Conservation (phyloP, 2,329 filamentous ascomycete species). For the Pyrenophora seminiperda region DNA sequence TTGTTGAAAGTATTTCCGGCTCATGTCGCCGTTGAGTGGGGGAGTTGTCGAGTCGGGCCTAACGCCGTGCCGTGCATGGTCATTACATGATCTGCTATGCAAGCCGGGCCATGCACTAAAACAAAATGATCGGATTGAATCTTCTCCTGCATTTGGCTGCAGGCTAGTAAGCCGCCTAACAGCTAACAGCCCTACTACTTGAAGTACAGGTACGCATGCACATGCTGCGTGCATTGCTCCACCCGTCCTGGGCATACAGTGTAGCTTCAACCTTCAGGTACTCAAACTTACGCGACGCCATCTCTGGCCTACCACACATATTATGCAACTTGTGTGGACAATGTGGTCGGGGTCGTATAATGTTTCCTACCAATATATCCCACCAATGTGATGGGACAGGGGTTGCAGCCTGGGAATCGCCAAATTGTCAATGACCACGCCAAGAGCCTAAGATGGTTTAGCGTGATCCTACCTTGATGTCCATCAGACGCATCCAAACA, state of each 20-base stretch:
- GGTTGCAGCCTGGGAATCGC: neutral
- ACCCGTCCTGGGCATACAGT: neutral
- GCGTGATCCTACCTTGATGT: slow-evolving; percentile 3
- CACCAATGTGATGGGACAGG: too few species aligned
- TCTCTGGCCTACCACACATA: neutral
- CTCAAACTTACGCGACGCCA: neutral
- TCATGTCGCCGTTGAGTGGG: slow-evolving; percentile 3
- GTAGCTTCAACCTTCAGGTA: too few species aligned
- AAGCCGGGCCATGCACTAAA: neutral
- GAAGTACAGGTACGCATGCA: neutral
- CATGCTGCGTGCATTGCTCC: neutral
- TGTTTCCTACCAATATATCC: too few species aligned
- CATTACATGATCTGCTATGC: neutral
- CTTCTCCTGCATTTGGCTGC: slow-evolving; percentile 1
- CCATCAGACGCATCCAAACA: neutral
- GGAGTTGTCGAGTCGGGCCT: neutral
- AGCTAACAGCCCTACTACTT: slow-evolving; percentile 3
- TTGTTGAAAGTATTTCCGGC: slow-evolving; percentile 7
- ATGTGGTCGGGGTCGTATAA: too few species aligned
- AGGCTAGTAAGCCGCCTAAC: too few species aligned
- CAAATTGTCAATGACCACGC: slow-evolving; percentile 1
- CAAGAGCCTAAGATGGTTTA: slow-evolving; percentile 2
- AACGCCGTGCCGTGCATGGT: slow-evolving; percentile 7
- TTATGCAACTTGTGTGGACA: too few species aligned
- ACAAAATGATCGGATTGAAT: slow-evolving; percentile 11